These are phyloP conservation scores for Teratosphaeria nubilosa DNA, from an alignment of 2,329 filamentous ascomycete genomes.

Conservation along the genomic window DNA sequence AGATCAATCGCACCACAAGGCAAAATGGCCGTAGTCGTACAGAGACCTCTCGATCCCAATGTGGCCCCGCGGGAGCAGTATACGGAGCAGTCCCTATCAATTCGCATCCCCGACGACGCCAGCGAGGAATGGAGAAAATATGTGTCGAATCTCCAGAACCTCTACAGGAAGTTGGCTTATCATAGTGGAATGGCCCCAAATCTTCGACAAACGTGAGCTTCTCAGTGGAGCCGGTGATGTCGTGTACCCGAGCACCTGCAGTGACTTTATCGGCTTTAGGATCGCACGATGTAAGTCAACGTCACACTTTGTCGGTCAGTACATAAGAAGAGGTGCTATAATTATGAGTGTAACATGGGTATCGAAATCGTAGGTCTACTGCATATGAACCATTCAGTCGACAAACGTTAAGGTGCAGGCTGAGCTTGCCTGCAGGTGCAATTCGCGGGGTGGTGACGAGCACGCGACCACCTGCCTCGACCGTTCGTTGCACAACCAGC, in stretches of 20 bases:
- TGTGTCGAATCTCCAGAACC: conserved; percentile 8
- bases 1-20: neutral
- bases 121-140: conserved; percentile 12
- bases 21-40: neutral
- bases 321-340: no score
- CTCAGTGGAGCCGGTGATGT: neutral
- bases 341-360: no score
- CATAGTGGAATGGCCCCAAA: conserved; percentile 26
- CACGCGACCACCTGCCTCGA: neutral
- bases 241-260: neutral
- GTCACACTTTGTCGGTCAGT: no score
- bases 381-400: neutral
- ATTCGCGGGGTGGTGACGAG: neutral
- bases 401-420: neutral
- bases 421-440: neutral
- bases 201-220: conserved; percentile 19
- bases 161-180: conserved; percentile 20
- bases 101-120: conserved; percentile 11
- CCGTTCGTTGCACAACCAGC: neutral
- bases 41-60: conserved; percentile 11
- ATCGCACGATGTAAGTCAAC: no score
- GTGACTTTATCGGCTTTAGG: no score
- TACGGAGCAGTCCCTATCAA: conserved; percentile 13
- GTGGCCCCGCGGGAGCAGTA: conserved; percentile 19
- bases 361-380: no score